Evolutionary conservation across 257 asterid genomes (phyloP).

Genomic region (Solanum chiquidenum): DNA sequence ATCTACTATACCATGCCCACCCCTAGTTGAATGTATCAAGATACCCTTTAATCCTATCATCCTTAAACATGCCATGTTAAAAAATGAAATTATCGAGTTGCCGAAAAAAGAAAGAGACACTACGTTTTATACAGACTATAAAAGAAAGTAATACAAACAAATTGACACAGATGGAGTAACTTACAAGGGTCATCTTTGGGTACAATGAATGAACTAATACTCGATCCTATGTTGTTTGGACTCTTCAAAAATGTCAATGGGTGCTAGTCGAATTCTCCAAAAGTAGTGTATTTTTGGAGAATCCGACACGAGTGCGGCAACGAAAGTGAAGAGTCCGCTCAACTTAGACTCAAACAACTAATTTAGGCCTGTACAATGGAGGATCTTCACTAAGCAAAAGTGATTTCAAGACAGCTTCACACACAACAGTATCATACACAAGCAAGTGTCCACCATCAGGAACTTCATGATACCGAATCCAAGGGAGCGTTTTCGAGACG

Average conservation of each 20-base stretch:
- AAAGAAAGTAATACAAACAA: background rate
- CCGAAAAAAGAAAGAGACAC: background rate
- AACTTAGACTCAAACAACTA: background rate
- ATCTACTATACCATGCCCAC: rapidly evolving
- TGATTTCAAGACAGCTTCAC: slow-evolving; percentile 81
- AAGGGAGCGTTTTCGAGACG: slow-evolving; percentile 52
- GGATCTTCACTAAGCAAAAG: slow-evolving; percentile 75
- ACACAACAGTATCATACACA: slow-evolving; percentile 63
- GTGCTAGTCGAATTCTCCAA: background rate
- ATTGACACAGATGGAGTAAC: background rate
- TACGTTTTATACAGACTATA: rapidly evolving
- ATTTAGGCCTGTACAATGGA: slow-evolving; percentile 42
- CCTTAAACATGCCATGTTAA: background rate
- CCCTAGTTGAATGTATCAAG: background rate
- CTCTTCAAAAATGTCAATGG: no score
- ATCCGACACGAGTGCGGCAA: background rate
- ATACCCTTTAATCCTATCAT: background rate
- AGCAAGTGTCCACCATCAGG: slow-evolving; percentile 86
- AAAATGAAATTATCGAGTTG: background rate
- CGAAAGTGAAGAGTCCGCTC: no score
- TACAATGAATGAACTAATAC: background rate
- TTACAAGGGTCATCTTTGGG: slow-evolving; percentile 8
- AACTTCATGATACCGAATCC: slow-evolving; percentile 90
- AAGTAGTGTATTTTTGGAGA: background rate
- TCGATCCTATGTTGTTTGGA: background rate